Conservation (phyloP, 1,139 yeast species). For the Suhomyces maxii region DNA sequence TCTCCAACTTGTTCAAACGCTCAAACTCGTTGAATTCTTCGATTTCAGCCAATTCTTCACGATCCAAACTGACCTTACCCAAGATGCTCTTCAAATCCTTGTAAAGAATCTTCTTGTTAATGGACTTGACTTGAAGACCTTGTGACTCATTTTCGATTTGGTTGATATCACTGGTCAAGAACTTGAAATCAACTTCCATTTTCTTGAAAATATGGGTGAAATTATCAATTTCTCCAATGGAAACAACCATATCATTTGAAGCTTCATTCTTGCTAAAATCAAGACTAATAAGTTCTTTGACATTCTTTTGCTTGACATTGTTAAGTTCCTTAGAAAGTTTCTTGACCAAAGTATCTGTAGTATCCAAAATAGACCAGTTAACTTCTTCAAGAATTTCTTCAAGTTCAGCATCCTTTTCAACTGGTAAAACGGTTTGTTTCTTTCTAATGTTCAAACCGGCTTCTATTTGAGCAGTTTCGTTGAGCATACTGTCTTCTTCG, state of each 20-base stretch:
- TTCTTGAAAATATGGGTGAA: conserved; percentile 51
- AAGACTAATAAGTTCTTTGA: conserved; percentile 38
- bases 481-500: not conserved
- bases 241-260: conserved; percentile 38
- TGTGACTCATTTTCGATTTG: conserved; percentile 74
- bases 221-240: conserved; percentile 65
- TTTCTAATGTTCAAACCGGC: conserved; percentile 24
- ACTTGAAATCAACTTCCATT: conserved; percentile 44
- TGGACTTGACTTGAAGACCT: conserved; percentile 81
- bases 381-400: conserved; percentile 74
- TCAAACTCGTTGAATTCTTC: conserved; percentile 51
- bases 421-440: conserved; percentile 12
- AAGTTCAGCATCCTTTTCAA: conserved; percentile 45
- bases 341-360: conserved; percentile 53
- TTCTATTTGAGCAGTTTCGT: conserved; percentile 8
- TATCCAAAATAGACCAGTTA: conserved; percentile 70
- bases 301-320: conserved; percentile 38
- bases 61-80: conserved; percentile 66
- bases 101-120: conserved; percentile 74
- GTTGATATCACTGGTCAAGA: conserved; percentile 62
- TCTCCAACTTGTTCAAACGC: conserved; percentile 42
- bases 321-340: conserved; percentile 49
- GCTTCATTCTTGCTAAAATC: conserved; percentile 40
- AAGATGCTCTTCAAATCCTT: conserved; percentile 68
- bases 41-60: conserved; percentile 51